phyloP scores from a whole-genome alignment of 148 eudicot genomes.

The Agrostemma githago region DNA sequence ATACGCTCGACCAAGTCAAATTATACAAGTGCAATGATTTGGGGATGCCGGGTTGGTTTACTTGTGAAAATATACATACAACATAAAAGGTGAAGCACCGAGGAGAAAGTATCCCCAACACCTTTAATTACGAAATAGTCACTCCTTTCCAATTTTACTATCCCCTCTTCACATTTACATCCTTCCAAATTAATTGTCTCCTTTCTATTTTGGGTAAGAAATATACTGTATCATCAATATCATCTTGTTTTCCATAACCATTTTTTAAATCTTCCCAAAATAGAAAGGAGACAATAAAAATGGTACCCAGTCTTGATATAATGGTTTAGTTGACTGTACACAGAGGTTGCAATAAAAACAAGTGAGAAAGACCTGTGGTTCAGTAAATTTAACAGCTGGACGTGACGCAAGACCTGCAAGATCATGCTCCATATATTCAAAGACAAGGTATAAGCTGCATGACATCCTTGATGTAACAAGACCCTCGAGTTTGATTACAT shows the following conservation, averaged over 20 bases:
- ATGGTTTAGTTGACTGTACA: not conserved
- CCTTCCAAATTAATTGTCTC: too few species aligned
- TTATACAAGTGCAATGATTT: too few species aligned
- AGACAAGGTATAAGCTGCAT: conserved; percentile 78
- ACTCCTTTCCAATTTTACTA: too few species aligned
- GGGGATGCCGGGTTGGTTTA: not conserved
- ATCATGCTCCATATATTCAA: conserved; percentile 90
- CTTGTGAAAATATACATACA: not conserved
- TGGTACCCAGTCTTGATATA: not conserved
- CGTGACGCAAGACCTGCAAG: conserved; percentile 78
- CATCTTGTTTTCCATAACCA: too few species aligned
- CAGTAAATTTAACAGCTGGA: conserved; percentile 68
- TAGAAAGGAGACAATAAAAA: too few species aligned
- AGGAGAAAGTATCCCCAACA: not conserved
- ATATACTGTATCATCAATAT: too few species aligned
- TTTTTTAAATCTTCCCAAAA: too few species aligned
- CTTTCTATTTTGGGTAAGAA: too few species aligned
- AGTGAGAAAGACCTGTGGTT: conserved; percentile 53
- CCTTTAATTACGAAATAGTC: not conserved
- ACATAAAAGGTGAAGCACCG: not conserved
- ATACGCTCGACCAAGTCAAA: too few species aligned
- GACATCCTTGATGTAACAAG: conserved; percentile 78
- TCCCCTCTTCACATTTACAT: too few species aligned
- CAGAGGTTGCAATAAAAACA: not conserved
- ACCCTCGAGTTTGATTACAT: conserved; percentile 75